Percentiles rank a stretch among this genome's conserved stretches.
Evolutionary conservation across 345 rosid genomes (phyloP).

Genomic region (Brassica cretica): DNA sequence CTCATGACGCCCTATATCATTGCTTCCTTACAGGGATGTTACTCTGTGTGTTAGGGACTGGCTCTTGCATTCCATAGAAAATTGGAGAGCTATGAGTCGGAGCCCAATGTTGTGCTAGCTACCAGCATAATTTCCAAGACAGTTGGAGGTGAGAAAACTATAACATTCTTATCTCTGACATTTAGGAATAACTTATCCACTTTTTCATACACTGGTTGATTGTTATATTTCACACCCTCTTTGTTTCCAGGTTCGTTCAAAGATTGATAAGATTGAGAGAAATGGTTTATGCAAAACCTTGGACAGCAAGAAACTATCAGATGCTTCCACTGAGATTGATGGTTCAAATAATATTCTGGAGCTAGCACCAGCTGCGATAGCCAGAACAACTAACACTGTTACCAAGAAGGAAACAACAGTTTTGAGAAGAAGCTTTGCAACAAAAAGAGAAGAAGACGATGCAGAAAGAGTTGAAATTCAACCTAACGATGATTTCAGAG

Average conservation of each 20-base stretch:
- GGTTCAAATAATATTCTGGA: conserved; percentile 90
- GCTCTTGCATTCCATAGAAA: too few species aligned
- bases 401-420: conserved; percentile 15
- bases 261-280: conserved; percentile 72
- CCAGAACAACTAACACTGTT: conserved; percentile 62
- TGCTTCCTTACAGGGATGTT: too few species aligned
- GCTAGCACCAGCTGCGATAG: conserved; percentile 65
- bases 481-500: conserved; percentile 52
- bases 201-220: background rate
- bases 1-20: too few species aligned
- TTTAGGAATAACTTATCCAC: background rate
- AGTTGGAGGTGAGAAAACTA: background rate
- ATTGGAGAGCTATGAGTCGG: background rate
- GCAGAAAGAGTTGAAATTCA: conserved; percentile 59
- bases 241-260: conserved; percentile 61
- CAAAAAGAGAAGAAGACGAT: conserved; percentile 55
- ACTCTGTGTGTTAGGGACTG: too few species aligned
- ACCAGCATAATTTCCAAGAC: background rate
- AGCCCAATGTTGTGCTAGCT: background rate
- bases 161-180: background rate
- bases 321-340: conserved; percentile 82
- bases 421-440: conserved; percentile 55
- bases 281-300: conserved; percentile 73
- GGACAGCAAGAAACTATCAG: conserved; percentile 84
- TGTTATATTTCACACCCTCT: background rate